A percentile compares a stretch with the other conserved stretches of the same genome.
phyloP scores from a whole-genome alignment of 257 asterid species.

The Apocynum venetum region DNA sequence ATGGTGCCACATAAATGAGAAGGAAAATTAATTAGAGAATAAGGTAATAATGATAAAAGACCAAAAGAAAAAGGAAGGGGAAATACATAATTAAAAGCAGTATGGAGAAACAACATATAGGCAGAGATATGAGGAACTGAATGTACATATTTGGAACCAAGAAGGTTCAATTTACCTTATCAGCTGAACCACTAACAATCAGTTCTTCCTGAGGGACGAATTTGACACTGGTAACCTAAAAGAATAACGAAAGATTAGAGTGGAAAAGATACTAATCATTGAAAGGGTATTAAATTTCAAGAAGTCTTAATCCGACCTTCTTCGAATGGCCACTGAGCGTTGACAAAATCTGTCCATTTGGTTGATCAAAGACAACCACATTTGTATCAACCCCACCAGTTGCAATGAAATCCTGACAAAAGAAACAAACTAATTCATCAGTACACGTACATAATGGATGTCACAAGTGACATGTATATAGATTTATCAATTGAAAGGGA shows the following conservation, averaged over 20 bases:
- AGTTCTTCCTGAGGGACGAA: constrained; percentile 78
- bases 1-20: neutral
- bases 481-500: neutral
- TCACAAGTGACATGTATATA: neutral
- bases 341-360: constrained; percentile 87
- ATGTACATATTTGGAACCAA: neutral
- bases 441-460: neutral
- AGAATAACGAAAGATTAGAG: constrained; percentile 6
- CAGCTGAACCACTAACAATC: constrained; percentile 85
- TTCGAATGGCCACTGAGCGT: constrained; percentile 96
- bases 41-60: neutral
- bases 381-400: constrained; percentile 89
- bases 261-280: constrained; percentile 5
- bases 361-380: constrained; percentile 77
- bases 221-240: constrained; percentile 77
- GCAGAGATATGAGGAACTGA: neutral
- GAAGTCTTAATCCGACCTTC: constrained; percentile 49
- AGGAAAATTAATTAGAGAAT: too few species aligned
- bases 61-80: too few species aligned
- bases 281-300: neutral
- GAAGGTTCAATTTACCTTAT: constrained; percentile 51
- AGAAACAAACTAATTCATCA: constrained; percentile 10
- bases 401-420: constrained; percentile 77
- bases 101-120: constrained; percentile 7
- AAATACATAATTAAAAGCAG: neutral